Evolutionary conservation across 768 basidiomycete species (phyloP).

Genomic region (Hericium rajendrae): DNA sequence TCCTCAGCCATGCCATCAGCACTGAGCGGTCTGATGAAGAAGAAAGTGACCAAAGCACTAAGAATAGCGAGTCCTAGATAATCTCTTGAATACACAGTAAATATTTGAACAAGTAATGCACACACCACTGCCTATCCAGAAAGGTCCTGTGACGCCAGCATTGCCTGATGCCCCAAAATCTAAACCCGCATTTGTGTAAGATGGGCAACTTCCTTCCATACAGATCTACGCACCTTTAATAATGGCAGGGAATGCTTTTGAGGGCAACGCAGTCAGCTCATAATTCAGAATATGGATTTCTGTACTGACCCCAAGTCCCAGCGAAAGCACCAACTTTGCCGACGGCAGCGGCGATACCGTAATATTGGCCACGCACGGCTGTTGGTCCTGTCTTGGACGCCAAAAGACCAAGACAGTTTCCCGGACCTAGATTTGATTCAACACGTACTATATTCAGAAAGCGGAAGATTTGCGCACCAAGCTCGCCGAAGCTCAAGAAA

Average conservation of each 20-base stretch:
- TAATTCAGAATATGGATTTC: neutral
- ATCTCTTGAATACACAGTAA: neutral
- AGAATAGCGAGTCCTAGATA: constrained; percentile 55
- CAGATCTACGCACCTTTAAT: constrained; percentile 36
- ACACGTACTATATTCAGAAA: neutral
- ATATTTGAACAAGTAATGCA: neutral
- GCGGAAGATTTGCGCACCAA: constrained; percentile 34
- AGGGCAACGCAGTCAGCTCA: neutral
- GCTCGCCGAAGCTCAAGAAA: constrained; percentile 83
- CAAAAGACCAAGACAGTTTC: constrained; percentile 78
- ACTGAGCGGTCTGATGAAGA: constrained; percentile 65
- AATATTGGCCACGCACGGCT: constrained; percentile 76
- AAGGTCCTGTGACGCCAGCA: constrained; percentile 73
- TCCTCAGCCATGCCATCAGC: constrained; percentile 76
- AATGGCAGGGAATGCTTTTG: constrained; percentile 54
- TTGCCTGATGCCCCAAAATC: constrained; percentile 46
- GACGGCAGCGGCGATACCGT: constrained; percentile 77
- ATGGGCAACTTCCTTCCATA: neutral
- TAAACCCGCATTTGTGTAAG: constrained; percentile 15
- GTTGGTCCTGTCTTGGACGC: constrained; percentile 84
- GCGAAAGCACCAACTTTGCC: constrained; percentile 82
- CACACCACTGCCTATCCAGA: constrained; percentile 75
- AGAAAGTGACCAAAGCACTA: constrained; percentile 61
- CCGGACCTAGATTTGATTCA: constrained; percentile 42
- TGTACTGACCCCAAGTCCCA: constrained; percentile 62